phyloP scores from a whole-genome alignment of 164 flowering plant genomes.

The Chimonanthus praecox region DNA sequence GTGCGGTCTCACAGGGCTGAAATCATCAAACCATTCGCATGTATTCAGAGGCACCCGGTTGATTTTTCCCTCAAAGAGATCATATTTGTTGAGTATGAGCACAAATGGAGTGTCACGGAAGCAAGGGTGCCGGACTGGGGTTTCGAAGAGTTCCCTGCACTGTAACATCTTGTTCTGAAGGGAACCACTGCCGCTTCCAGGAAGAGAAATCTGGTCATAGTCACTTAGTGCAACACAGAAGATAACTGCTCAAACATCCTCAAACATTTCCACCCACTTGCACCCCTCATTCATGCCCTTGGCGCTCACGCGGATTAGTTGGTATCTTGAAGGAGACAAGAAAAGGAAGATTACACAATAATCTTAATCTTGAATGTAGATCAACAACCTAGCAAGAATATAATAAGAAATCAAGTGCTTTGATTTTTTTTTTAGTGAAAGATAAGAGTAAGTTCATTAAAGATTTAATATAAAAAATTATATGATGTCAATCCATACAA shows the following conservation, averaged over 20 bases:
- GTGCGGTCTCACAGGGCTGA: conserved; percentile 68
- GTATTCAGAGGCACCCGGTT: conserved; percentile 42
- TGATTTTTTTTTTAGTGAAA: too few relatives aligned
- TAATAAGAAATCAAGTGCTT: too few relatives aligned
- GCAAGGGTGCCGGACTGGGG: conserved; percentile 76
- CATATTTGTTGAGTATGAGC: conserved; percentile 83
- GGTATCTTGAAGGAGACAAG: conserved; percentile 46
- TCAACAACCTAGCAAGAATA: too few relatives aligned
- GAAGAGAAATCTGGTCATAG: conserved; percentile 62
- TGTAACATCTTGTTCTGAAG: conserved; percentile 84
- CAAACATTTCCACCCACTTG: conserved; percentile 99
- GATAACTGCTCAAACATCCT: conserved; percentile 83
- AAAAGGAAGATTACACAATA: neutral
- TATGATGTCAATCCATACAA: too few relatives aligned
- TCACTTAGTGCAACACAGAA: conserved; percentile 83
- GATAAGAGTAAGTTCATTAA: too few relatives aligned
- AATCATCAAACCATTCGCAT: conserved; percentile 94
- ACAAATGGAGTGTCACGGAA: conserved; percentile 85
- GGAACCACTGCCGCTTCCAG: conserved; percentile 36
- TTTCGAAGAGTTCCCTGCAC: conserved; percentile 80
- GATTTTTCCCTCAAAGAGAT: conserved; percentile 85
- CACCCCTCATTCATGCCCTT: conserved; percentile 96
- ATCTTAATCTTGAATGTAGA: too few relatives aligned
- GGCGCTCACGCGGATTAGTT: conserved; percentile 80
- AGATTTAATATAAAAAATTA: too few relatives aligned